A percentile compares a stretch with the other conserved stretches of the same genome.
Evolutionary conservation across 2,329 filamentous ascomycete genomes (phyloP).

Genomic region (Tolypocladium guangdongense): DNA sequence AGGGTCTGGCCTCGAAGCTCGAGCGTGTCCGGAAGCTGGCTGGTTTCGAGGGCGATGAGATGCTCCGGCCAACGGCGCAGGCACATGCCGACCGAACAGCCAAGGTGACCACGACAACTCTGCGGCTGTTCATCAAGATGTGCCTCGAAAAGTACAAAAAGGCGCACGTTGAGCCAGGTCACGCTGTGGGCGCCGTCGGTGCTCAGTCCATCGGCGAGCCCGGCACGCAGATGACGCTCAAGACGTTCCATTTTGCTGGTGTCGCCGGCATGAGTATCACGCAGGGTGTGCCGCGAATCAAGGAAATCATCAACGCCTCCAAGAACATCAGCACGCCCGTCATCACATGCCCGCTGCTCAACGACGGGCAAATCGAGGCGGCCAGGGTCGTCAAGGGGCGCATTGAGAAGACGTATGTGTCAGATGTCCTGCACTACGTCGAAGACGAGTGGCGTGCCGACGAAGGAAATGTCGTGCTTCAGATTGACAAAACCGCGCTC

Average conservation of each 20-base stretch:
- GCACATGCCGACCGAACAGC: conserved; percentile 58
- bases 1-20: conserved; percentile 49
- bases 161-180: conserved; percentile 85
- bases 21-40: conserved; percentile 38
- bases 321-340: conserved; percentile 90
- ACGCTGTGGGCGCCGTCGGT: conserved; percentile 90
- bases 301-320: conserved; percentile 99
- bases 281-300: conserved; percentile 97
- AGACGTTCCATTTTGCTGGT: conserved; percentile 99
- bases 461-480: conserved; percentile 66
- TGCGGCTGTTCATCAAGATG: conserved; percentile 65
- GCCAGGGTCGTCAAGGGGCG: conserved; percentile 87
- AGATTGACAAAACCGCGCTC: conserved; percentile 70
- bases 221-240: conserved; percentile 97
- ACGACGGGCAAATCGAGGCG: conserved; percentile 61
- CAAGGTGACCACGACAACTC: conserved; percentile 67
- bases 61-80: conserved; percentile 15
- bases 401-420: conserved; percentile 88
- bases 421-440: conserved; percentile 68
- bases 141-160: conserved; percentile 86
- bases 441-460: conserved; percentile 82
- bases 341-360: conserved; percentile 76
- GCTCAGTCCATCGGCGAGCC: conserved; percentile 97
- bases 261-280: conserved; percentile 99
- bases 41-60: conserved; percentile 31